phyloP scores from a whole-genome alignment of 306 rosid genomes.

The Sechiopsis laciniata region DNA sequence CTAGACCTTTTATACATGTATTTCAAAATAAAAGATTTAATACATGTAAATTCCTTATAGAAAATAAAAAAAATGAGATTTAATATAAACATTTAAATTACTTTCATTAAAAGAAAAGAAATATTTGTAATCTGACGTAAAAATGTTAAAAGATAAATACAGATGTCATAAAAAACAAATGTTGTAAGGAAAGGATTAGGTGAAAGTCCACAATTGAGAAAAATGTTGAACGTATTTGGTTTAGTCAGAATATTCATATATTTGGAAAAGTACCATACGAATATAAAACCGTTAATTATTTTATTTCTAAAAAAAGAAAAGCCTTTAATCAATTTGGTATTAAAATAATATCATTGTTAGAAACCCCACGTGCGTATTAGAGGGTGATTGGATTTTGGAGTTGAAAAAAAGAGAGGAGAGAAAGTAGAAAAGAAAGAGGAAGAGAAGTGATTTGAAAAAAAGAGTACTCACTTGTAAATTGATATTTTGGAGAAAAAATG shows the following conservation, averaged over 20 bases:
- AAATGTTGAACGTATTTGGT: neutral
- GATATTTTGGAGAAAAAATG: too few species aligned
- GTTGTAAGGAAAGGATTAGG: neutral
- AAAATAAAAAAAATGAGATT: too few species aligned
- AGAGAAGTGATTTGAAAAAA: too few species aligned
- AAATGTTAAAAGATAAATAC: neutral
- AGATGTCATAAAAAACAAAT: too few species aligned
- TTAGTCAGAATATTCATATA: neutral
- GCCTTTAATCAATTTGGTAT: neutral
- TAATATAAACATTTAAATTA: neutral
- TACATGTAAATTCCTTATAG: neutral
- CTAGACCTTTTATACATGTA: too few species aligned
- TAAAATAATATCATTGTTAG: neutral
- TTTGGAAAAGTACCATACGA: neutral
- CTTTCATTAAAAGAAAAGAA: neutral
- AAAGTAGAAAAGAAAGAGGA: too few species aligned
- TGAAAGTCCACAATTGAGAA: neutral
- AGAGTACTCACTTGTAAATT: too few species aligned
- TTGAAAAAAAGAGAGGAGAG: too few species aligned
- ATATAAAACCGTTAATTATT: too few species aligned
- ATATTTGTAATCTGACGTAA: neutral
- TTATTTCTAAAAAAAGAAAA: too few species aligned
- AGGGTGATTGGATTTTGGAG: too few species aligned
- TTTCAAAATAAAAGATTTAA: too few species aligned
- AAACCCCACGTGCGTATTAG: neutral